Percentiles rank a stretch among this genome's conserved stretches.
phyloP scores from a whole-genome alignment of 1,284 basidiomycete genomes.

The Neolentinus lepideus region DNA sequence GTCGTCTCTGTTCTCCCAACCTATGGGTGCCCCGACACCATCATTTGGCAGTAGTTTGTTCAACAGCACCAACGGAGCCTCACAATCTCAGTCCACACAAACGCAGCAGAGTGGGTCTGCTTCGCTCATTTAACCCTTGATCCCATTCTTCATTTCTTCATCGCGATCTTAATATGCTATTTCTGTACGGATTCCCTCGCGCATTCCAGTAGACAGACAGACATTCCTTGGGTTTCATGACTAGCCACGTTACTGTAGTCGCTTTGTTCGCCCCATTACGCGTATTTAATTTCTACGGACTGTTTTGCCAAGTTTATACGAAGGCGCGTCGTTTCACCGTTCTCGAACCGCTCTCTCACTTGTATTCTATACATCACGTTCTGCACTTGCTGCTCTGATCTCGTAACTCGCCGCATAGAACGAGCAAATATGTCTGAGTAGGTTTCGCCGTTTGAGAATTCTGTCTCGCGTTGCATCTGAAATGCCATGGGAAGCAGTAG shows the following conservation, averaged over 20 bases:
- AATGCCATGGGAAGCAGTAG: no score
- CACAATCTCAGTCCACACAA: constrained; percentile 14
- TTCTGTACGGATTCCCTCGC: neutral
- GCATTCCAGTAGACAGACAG: neutral
- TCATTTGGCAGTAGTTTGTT: constrained; percentile 10
- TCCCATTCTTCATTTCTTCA: constrained; percentile 2
- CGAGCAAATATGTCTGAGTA: neutral
- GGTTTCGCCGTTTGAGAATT: neutral
- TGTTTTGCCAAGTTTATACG: neutral
- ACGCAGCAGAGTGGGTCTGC: constrained; percentile 24
- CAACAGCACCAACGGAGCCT: constrained; percentile 12
- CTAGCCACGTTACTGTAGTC: neutral
- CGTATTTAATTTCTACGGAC: neutral
- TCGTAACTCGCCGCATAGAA: neutral
- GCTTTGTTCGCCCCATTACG: neutral
- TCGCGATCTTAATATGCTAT: neutral
- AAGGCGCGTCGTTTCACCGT: neutral
- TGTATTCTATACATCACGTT: neutral
- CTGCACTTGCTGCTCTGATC: neutral
- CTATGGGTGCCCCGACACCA: constrained; percentile 7
- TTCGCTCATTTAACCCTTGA: constrained; percentile 34
- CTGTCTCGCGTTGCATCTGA: no score
- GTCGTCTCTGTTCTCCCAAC: constrained; percentile 21
- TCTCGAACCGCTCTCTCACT: neutral
- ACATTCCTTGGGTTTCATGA: neutral